Evolutionary conservation across 257 asterid species (phyloP), one percentile per base, ranked within the genome.

Genomic region (Scutellaria barbata): DNA sequence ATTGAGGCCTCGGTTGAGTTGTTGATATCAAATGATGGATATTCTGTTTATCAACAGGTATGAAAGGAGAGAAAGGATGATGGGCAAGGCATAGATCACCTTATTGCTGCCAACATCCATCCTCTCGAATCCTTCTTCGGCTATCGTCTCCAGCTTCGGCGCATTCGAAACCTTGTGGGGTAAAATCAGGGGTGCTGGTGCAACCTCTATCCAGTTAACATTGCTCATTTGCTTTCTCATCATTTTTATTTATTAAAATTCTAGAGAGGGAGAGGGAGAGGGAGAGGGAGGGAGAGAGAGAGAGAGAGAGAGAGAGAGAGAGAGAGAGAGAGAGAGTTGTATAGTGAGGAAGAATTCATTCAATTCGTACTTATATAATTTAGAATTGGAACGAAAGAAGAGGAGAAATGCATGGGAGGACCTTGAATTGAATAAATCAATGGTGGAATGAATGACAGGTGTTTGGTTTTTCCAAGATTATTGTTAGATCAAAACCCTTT

Each of bases 61-160:
- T 40, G 74, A 79, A 6, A 60, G 68, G 6, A 86, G 40, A 30
- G 88, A 81, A 18, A 84, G 66, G 71, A 77, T 11, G 37, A 81
- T 13, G 0, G 85, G 84, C 48, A 84, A 54, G 70, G 83, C 53
- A 59, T 74, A 79, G 42, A 78, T 16, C 7, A 79, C 64, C 77
- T 60, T 75, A 60, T 75, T 77, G 68, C 71, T n/a, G 51, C 47
- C 66, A 45, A 56, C 54, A 42, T 70, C 69, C 66, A 67, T 59
- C 54, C 30, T 77, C 70, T 77, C 81, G 8, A 75, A 58, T 12
- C 80, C 85, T 81, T 87, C 90, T 73, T 85, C 86, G 35, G 68
- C 64, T 72, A 87, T 87, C 7, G 88, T 87, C 63, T 87, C 88
- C 5, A 83, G 81, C 46, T 66, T 83, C 1, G 90, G 89, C 16